phyloP scores from a whole-genome alignment of 208 protist species.

The Crithidia expoeki region DNA sequence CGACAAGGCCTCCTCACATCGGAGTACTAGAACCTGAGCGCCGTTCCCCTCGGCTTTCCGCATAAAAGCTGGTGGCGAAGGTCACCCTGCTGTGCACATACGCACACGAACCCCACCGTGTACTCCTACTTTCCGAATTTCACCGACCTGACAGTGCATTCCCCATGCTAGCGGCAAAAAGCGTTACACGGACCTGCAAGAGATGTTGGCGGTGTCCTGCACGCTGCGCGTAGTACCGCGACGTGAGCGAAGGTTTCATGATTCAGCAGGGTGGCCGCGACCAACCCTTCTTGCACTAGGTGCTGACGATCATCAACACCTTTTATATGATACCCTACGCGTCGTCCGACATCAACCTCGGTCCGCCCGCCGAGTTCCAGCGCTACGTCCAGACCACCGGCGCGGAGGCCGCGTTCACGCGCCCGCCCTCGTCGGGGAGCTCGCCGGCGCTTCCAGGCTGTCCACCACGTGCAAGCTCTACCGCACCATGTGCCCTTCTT shows the following conservation, averaged over 20 bases:
- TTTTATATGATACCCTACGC: conserved; percentile 62
- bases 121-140: conserved; percentile 31
- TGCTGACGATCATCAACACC: conserved; percentile 43
- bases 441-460: conserved; percentile 3
- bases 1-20: conserved; percentile 28
- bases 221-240: conserved; percentile 31
- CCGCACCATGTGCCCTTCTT: conserved; percentile 20
- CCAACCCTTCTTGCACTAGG: conserved; percentile 39
- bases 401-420: too few species aligned
- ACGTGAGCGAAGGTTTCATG: conserved; percentile 28
- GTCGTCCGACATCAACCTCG: conserved; percentile 45
- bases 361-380: conserved; percentile 52
- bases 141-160: conserved; percentile 22
- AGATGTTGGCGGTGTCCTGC: conserved; percentile 15
- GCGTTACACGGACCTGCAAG: conserved; percentile 39
- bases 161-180: conserved; percentile 6
- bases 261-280: conserved; percentile 48
- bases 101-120: conserved; percentile 19
- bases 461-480: conserved; percentile 17
- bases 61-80: conserved; percentile 18
- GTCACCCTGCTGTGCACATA: conserved; percentile 33
- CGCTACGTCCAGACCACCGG: conserved; percentile 40
- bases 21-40: conserved; percentile 40
- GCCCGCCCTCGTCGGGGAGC: conserved; percentile 20
- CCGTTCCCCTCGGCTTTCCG: conserved; percentile 56